A percentile compares a stretch with the other conserved stretches of the same genome.
Evolutionary conservation across 2,329 filamentous ascomycete genomes (phyloP).

Genomic region (Aureobasidium sp.): DNA sequence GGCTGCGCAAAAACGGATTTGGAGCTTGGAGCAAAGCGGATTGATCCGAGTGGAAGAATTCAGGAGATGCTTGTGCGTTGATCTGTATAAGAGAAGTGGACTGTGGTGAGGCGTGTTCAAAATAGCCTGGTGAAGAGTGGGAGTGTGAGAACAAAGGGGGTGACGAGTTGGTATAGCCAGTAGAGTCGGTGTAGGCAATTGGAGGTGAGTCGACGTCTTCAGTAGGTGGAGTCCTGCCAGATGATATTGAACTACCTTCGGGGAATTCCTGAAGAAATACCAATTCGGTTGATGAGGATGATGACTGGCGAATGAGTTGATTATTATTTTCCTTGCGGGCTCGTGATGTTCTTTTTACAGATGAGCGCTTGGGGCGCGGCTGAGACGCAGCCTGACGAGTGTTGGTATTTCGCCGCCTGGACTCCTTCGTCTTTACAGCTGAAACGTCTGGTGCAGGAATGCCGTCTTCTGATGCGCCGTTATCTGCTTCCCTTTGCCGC

Average conservation of each 20-base stretch:
- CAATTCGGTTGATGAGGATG: conserved; percentile 4
- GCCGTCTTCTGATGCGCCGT: conserved; percentile 3
- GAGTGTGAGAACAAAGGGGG: conserved; percentile 6
- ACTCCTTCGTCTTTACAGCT: neutral
- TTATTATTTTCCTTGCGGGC: neutral
- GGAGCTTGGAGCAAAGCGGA: neutral
- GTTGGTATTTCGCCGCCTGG: conserved; percentile 13
- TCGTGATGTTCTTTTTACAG: conserved; percentile 12
- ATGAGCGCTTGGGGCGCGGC: conserved; percentile 8
- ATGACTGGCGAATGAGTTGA: conserved; percentile 11
- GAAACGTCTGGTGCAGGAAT: conserved; percentile 9
- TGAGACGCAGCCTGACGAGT: conserved; percentile 14
- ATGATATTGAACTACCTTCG: neutral
- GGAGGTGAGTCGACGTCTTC: neutral
- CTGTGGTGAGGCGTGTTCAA: conserved; percentile 1
- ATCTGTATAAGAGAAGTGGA: neutral
- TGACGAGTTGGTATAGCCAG: conserved; percentile 1
- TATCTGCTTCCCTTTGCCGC: conserved; percentile 14
- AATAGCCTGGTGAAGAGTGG: neutral
- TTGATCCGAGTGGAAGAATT: neutral
- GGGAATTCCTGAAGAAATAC: conserved; percentile 12
- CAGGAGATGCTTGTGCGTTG: conserved; percentile 1
- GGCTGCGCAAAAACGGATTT: conserved; percentile 4
- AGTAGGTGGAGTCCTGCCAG: neutral
- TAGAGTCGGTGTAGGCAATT: neutral